A percentile compares a stretch with the other conserved stretches of the same genome.
phyloP scores from a whole-genome alignment of 1,139 yeast species.

The Tardiomyces digboiensis region DNA sequence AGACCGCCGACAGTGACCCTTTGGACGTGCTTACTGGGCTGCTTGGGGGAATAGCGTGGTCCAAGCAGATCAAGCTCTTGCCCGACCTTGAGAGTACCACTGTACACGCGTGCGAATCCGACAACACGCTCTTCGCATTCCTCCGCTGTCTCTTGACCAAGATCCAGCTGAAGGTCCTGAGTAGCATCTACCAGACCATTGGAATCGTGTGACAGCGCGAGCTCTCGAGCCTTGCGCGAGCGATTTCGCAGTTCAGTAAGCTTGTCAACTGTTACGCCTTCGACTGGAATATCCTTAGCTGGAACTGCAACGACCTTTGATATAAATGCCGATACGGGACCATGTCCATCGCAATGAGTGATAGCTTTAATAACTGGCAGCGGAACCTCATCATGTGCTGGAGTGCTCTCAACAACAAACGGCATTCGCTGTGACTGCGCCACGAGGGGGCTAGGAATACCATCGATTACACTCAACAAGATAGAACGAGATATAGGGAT shows the following conservation, averaged over 20 bases:
- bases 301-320: constrained; percentile 88
- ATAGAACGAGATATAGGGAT: constrained; percentile 85
- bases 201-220: constrained; percentile 10
- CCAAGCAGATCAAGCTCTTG: constrained; percentile 69
- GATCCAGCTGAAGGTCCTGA: constrained; percentile 23
- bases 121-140: constrained; percentile 37
- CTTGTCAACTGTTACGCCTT: constrained; percentile 9
- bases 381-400: constrained; percentile 44
- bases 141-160: constrained; percentile 23
- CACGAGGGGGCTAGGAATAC: constrained; percentile 69
- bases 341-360: constrained; percentile 51
- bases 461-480: constrained; percentile 73
- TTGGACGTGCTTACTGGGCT: constrained; percentile 50
- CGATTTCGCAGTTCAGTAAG: constrained; percentile 58
- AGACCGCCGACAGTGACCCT: constrained; percentile 52
- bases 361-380: constrained; percentile 44
- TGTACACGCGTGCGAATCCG: constrained; percentile 83
- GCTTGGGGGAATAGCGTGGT: constrained; percentile 74
- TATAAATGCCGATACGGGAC: constrained; percentile 71
- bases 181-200: constrained; percentile 10
- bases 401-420: constrained; percentile 50
- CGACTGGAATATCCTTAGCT: constrained; percentile 61
- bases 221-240: constrained; percentile 57
- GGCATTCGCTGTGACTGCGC: constrained; percentile 72
- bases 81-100: constrained; percentile 73